Evolutionary conservation across 371 early-diverging fungal genomes (phyloP), one percentile per base, ranked within the genome.

Genomic region (Umbelopsis sp.): DNA sequence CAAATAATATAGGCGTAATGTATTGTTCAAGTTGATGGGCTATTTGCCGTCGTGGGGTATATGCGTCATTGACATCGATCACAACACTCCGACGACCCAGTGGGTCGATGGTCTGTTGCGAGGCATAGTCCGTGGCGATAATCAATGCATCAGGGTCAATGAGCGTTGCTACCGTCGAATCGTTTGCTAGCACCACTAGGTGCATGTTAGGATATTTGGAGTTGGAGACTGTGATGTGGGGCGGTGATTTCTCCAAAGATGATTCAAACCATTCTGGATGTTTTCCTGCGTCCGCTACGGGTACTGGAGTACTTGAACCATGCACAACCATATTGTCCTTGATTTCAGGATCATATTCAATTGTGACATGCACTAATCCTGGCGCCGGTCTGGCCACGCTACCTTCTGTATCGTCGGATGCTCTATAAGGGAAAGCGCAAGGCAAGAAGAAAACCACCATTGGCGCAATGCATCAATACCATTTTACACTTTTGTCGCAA

Each of bases 1-100:
- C 72, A 65, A 84, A 80, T 63, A 95, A 77, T 44, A 85, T 89
- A 37, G 84, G 79, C 37, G 87, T 86, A 95, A 96, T 94, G 35
- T 57, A 35, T 35, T 57, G 57, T 32, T 57, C 57, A 11, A 57
- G 57, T 11, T 29, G 57, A 35, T 57, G 35, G 14, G 57, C 57
- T 57, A 57, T 37, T 10, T 35, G 57, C 4, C 57, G 37, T 35
- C 57, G 57, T 35, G 57, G 57, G 57, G 57, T 57, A 57, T 57
- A 57, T 35, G 22, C 18, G 35, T 57, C 57, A 18, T 57, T 57
- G 9, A 35, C 35, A 37, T 57, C 57, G 12, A 57, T 32, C 10
- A 57, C 57, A 6, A 57, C 35, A 14, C 57, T 57, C 29, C 57
- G 57, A 35, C 57, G 57, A 11, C 57, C 57, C 35, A 57, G 57